Percentiles rank a stretch among this genome's conserved stretches.
Conservation (phyloP, 2,329 filamentous ascomycete genomes). For the Aaosphaeria pasadenensis region DNA sequence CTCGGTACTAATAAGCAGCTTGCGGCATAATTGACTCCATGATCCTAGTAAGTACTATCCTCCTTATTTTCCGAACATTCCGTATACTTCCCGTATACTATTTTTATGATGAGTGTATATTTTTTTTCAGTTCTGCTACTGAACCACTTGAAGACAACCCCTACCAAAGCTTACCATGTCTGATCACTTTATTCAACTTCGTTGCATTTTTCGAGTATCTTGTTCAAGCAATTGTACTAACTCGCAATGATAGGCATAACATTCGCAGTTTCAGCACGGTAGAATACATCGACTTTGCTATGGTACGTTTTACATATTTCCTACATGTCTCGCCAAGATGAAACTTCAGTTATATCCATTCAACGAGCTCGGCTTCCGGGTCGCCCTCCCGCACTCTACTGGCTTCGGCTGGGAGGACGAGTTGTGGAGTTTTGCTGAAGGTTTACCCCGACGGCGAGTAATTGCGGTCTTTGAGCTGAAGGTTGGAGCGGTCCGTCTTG, state of each 20-base stretch:
- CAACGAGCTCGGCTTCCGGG: constrained; percentile 63
- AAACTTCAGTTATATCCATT: constrained; percentile 62
- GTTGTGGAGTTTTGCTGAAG: constrained; percentile 68
- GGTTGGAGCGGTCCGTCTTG: constrained; percentile 36
- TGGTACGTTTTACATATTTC: background rate
- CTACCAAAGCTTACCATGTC: constrained; percentile 56
- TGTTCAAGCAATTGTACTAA: background rate
- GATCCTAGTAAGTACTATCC: too few relatives aligned
- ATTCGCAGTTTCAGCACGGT: too few relatives aligned
- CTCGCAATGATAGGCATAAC: background rate
- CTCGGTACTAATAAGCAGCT: too few relatives aligned
- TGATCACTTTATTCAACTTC: constrained; percentile 29
- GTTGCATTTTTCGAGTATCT: too few relatives aligned
- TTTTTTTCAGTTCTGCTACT: constrained; percentile 62
- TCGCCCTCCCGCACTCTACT: constrained; percentile 71
- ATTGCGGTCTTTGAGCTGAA: constrained; percentile 56
- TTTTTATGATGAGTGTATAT: constrained; percentile 39
- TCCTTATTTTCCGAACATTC: too few relatives aligned
- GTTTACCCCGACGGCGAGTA: constrained; percentile 41
- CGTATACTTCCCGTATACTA: too few relatives aligned
- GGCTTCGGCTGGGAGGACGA: constrained; percentile 57
- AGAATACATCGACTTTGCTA: too few relatives aligned
- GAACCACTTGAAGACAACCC: constrained; percentile 57
- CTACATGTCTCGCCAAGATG: constrained; percentile 46
- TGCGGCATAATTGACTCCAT: too few relatives aligned